Conservation (phyloP, 768 basidiomycete species). For the Russula griseocarnosa region DNA sequence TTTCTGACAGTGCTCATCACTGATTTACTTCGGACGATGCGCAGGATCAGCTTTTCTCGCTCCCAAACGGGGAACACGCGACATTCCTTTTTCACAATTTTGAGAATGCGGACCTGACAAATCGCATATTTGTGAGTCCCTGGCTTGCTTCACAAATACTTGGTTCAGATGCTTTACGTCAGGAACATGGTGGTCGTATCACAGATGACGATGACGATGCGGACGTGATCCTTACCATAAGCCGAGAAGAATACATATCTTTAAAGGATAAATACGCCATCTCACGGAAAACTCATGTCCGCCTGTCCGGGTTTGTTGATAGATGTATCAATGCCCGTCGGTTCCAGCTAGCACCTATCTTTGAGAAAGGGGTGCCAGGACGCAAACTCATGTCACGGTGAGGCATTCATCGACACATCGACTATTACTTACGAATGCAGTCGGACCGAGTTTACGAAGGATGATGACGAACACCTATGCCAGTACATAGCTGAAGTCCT, state of each 20-base stretch:
- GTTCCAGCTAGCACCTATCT: constrained; percentile 10
- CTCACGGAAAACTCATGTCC: constrained; percentile 23
- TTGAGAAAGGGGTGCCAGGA: constrained; percentile 5
- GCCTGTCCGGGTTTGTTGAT: constrained; percentile 26
- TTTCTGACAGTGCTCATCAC: neutral
- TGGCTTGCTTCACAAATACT: neutral
- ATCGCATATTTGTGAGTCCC: constrained; percentile 26
- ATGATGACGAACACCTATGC: constrained; percentile 20
- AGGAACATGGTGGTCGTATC: constrained; percentile 24
- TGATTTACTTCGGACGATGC: neutral
- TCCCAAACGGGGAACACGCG: constrained; percentile 5
- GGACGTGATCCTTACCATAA: constrained; percentile 20
- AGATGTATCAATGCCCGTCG: constrained; percentile 15
- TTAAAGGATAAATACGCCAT: constrained; percentile 22
- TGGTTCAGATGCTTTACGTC: neutral
- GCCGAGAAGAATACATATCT: constrained; percentile 3
- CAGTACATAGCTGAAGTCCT: constrained; percentile 22
- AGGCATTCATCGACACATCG: neutral
- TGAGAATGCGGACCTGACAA: constrained; percentile 2
- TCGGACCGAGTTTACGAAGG: constrained; percentile 19
- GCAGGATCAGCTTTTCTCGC: constrained; percentile 7
- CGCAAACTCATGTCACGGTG: constrained; percentile 14
- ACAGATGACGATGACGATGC: constrained; percentile 7
- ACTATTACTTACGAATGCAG: neutral
- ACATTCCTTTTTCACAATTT: constrained; percentile 15